phyloP scores from a whole-genome alignment of 768 basidiomycete genomes.

The Termitomyces sp. region DNA sequence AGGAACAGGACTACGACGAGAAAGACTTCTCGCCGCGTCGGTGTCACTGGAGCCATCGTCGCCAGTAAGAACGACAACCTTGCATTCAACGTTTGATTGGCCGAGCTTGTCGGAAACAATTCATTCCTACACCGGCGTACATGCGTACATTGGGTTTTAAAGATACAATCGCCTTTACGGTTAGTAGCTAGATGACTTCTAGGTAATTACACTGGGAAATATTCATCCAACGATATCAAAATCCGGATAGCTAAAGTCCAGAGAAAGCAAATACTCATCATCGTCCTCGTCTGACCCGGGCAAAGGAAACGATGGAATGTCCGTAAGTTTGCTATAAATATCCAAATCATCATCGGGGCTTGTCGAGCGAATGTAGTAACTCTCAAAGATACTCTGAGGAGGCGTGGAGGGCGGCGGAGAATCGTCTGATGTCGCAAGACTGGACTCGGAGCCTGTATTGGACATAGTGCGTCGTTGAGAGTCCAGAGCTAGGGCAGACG shows the following conservation, averaged over 20 bases:
- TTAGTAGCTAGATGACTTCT: neutral
- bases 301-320: conserved; percentile 7
- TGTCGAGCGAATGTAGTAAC: conserved; percentile 12
- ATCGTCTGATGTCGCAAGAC: conserved; percentile 10
- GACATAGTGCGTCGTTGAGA: neutral
- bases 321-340: conserved; percentile 7
- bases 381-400: neutral
- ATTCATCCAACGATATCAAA: neutral
- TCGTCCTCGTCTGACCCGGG: conserved; percentile 11
- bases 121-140: neutral
- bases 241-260: conserved; percentile 15
- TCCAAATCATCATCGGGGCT: conserved; percentile 8
- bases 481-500: neutral
- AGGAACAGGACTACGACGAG: conserved; percentile 48
- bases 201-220: neutral
- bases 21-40: conserved; percentile 53
- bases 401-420: conserved; percentile 14
- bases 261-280: conserved; percentile 16
- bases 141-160: neutral
- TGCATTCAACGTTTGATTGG: neutral
- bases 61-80: neutral
- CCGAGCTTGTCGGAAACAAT: conserved; percentile 3
- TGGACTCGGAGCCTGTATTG: conserved; percentile 4
- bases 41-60: conserved; percentile 34
- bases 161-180: neutral